Evolutionary conservation across 345 rosid species (phyloP).

Genomic region (Populus tremula): DNA sequence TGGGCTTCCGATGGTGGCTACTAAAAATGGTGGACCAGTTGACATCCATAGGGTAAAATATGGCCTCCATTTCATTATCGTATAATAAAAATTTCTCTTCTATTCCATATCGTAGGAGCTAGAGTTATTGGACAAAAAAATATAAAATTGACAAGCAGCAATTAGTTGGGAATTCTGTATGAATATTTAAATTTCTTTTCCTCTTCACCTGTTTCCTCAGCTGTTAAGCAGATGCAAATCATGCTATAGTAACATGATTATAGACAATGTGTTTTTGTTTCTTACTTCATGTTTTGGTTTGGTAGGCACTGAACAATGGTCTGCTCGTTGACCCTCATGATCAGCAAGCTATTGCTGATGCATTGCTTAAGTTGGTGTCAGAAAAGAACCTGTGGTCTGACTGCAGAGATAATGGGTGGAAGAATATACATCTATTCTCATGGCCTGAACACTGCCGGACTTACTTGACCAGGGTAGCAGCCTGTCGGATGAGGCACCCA

Average conservation of each 20-base stretch:
- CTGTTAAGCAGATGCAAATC: neutral
- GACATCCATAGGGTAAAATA: conserved; percentile 69
- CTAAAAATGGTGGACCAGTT: conserved; percentile 96
- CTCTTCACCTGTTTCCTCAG: neutral
- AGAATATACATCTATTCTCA: conserved; percentile 87
- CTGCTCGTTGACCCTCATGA: conserved; percentile 94
- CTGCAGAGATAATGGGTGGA: conserved; percentile 88
- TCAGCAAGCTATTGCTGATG: conserved; percentile 79
- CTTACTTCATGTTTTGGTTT: neutral
- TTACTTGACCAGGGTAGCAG: conserved; percentile 88
- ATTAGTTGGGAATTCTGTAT: conserved; percentile 5
- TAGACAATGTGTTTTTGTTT: neutral
- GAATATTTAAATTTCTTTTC: neutral
- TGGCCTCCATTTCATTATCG: conserved; percentile 2
- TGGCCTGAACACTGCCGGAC: conserved; percentile 99
- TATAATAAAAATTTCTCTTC: neutral
- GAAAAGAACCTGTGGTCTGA: conserved; percentile 90
- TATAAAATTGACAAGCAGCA: neutral
- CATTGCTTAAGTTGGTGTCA: conserved; percentile 80
- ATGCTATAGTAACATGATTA: neutral
- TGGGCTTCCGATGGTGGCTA: conserved; percentile 98
- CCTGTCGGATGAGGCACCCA: conserved; percentile 91
- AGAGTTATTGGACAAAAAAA: neutral
- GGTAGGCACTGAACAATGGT: conserved; percentile 86
- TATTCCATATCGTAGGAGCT: neutral